A percentile compares a stretch with the other conserved stretches of the same genome.
phyloP scores from a whole-genome alignment of 768 basidiomycete species.

The Auricularia heimuer region DNA sequence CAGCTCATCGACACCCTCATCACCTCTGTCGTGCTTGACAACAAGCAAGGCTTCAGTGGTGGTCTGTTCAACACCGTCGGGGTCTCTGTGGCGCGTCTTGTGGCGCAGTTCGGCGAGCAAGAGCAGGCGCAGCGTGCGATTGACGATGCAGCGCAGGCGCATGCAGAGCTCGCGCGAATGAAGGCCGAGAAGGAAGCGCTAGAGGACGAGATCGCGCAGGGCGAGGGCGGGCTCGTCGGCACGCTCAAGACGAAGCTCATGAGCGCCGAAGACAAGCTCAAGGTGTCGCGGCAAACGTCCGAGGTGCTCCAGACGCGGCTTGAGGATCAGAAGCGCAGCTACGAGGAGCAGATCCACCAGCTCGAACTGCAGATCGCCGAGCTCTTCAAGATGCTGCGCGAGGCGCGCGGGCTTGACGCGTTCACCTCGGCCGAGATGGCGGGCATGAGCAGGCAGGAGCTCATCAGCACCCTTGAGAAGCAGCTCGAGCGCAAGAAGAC shows the following conservation, averaged over 20 bases:
- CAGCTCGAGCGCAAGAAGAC: conserved; percentile 79
- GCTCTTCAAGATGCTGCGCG: conserved; percentile 86
- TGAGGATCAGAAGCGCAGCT: conserved; percentile 62
- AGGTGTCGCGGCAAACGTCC: conserved; percentile 68
- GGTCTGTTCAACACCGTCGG: conserved; percentile 82
- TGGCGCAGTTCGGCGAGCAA: conserved; percentile 83
- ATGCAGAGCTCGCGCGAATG: conserved; percentile 50
- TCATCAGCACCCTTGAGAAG: conserved; percentile 72
- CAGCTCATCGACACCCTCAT: conserved; percentile 85
- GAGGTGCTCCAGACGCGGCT: conserved; percentile 68
- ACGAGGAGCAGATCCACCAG: conserved; percentile 80
- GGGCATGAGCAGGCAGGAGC: conserved; percentile 66
- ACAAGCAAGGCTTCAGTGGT: conserved; percentile 52
- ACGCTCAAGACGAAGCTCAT: conserved; percentile 61
- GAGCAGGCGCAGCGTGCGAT: conserved; percentile 73
- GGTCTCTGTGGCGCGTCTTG: conserved; percentile 78
- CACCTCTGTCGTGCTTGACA: conserved; percentile 85
- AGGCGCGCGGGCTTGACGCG: conserved; percentile 68
- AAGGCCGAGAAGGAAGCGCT: conserved; percentile 76
- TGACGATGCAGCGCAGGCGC: conserved; percentile 63
- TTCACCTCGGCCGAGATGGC: conserved; percentile 53
- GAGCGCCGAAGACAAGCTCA: conserved; percentile 67
- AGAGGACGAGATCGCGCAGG: conserved; percentile 72
- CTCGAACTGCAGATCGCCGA: conserved; percentile 90
- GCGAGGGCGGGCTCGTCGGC: conserved; percentile 77